phyloP scores from a whole-genome alignment of 164 flowering plant genomes.

The Aristolochia californica region DNA sequence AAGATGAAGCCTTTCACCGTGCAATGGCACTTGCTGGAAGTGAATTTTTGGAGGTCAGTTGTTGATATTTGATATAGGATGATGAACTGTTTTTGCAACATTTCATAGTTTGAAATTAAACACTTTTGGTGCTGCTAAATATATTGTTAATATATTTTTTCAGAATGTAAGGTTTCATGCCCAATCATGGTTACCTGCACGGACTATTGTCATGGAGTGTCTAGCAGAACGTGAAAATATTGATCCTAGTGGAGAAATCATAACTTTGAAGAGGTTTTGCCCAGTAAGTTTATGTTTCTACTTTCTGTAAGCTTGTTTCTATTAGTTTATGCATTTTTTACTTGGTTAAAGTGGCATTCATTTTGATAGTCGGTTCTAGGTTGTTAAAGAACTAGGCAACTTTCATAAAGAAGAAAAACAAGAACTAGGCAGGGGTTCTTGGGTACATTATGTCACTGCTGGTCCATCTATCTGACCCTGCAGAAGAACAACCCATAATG shows the following conservation, averaged over 20 bases:
- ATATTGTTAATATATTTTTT: constrained; percentile 1
- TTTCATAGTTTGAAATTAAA: too few relatives aligned
- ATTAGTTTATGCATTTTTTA: background rate
- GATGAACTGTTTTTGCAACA: too few relatives aligned
- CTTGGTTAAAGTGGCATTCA: too few relatives aligned
- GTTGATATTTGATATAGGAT: too few relatives aligned
- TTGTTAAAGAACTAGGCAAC: too few relatives aligned
- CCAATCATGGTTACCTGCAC: constrained; percentile 88
- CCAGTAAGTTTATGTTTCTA: constrained; percentile 55
- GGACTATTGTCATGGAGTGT: constrained; percentile 61
- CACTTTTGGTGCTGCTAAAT: background rate
- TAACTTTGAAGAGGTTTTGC: constrained; percentile 56
- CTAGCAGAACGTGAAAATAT: constrained; percentile 46
- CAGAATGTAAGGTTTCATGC: constrained; percentile 60
- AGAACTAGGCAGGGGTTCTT: too few relatives aligned
- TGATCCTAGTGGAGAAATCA: constrained; percentile 88
- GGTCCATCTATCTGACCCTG: too few relatives aligned
- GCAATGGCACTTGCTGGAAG: constrained; percentile 78
- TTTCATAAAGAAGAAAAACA: too few relatives aligned
- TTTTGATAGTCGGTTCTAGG: too few relatives aligned
- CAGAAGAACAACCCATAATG: too few relatives aligned
- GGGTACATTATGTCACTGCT: too few relatives aligned
- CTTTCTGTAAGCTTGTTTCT: background rate
- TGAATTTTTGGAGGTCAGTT: constrained; percentile 72
- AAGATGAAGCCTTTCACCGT: constrained; percentile 75